Conservation (phyloP, 768 basidiomycete genomes). For the Gloeostereum incarnatum region DNA sequence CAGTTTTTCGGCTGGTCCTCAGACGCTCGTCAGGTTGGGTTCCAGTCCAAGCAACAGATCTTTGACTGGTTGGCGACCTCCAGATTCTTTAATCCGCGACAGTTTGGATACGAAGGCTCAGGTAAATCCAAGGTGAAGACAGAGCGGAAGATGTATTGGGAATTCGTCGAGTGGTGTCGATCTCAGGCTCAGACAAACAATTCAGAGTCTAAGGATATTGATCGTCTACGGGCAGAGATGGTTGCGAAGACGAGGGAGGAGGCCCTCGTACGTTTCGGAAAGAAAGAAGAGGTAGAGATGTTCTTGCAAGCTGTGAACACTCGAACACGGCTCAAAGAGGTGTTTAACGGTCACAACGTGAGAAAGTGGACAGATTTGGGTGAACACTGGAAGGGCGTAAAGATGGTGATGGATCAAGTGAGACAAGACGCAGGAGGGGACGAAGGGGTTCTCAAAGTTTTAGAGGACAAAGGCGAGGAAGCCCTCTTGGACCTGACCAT, state of each 20-base stretch:
- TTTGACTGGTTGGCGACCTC: slow-evolving; percentile 53
- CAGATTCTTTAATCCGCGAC: slow-evolving; percentile 38
- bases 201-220: slow-evolving; percentile 8
- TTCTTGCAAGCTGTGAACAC: slow-evolving; percentile 15
- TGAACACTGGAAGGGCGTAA: slow-evolving; percentile 33
- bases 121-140: slow-evolving; percentile 32
- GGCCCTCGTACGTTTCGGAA: slow-evolving; percentile 43
- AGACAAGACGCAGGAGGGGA: slow-evolving; percentile 38
- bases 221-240: slow-evolving; percentile 12
- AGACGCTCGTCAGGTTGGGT: slow-evolving; percentile 42
- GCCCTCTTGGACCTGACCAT: no score
- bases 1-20: slow-evolving; percentile 50
- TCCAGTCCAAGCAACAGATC: slow-evolving; percentile 38
- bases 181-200: slow-evolving; percentile 10
- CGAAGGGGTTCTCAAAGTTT: slow-evolving; percentile 25
- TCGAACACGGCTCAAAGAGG: slow-evolving; percentile 26
- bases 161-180: slow-evolving; percentile 45
- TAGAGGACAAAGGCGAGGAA: slow-evolving; percentile 29
- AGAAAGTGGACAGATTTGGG: slow-evolving; percentile 42
- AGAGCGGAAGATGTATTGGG: slow-evolving; percentile 47
- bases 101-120: slow-evolving; percentile 23
- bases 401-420: slow-evolving; percentile 43
- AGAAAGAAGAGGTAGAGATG: slow-evolving; percentile 36
- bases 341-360: slow-evolving; percentile 41
- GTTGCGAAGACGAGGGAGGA: slow-evolving; percentile 23